Conservation (phyloP, 768 basidiomycete genomes). For the Tubosaeta sp. region DNA sequence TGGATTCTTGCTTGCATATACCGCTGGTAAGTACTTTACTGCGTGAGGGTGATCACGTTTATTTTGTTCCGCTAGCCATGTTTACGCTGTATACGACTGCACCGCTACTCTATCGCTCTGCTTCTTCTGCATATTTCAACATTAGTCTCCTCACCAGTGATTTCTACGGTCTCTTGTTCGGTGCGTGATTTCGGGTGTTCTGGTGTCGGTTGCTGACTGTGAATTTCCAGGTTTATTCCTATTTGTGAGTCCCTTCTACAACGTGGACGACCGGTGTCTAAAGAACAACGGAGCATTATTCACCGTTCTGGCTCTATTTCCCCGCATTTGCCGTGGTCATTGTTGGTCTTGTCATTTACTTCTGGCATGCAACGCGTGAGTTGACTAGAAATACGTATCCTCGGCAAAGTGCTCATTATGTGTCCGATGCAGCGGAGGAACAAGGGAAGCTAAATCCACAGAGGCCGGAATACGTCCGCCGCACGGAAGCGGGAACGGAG, state of each 20-base stretch:
- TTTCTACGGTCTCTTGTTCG: constrained; percentile 84
- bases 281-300: constrained; percentile 53
- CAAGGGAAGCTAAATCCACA: constrained; percentile 62
- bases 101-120: constrained; percentile 79
- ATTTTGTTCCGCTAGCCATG: constrained; percentile 51
- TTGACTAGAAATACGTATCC: constrained; percentile 9
- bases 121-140: constrained; percentile 84
- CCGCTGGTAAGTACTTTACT: constrained; percentile 28
- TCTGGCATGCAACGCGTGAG: constrained; percentile 83
- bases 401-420: constrained; percentile 4
- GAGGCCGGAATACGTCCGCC: constrained; percentile 54
- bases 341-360: constrained; percentile 73
- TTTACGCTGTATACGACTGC: constrained; percentile 81
- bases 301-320: constrained; percentile 89
- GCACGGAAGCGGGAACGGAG: constrained; percentile 15
- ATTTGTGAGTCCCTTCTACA: constrained; percentile 37
- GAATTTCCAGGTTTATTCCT: constrained; percentile 42
- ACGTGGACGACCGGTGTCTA: not conserved
- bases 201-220: constrained; percentile 6
- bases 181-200: constrained; percentile 12
- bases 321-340: constrained; percentile 69
- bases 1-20: constrained; percentile 52
- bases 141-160: constrained; percentile 83
- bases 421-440: constrained; percentile 53
- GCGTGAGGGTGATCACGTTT: not conserved